Conservation (phyloP, 768 basidiomycete species). For the Tubosaeta sp. region DNA sequence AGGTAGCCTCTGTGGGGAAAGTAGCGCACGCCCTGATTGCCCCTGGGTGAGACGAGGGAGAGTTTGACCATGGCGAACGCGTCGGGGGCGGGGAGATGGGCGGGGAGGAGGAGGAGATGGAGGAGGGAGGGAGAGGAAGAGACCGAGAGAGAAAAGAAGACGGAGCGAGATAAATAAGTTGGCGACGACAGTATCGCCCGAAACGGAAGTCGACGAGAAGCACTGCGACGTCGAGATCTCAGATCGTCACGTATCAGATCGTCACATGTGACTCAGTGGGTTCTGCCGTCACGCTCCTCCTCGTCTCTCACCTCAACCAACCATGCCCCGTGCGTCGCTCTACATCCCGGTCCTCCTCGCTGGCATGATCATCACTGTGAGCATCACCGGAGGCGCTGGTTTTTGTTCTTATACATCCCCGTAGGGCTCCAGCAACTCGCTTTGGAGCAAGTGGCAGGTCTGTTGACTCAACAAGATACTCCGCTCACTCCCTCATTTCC, state of each 20-base stretch:
- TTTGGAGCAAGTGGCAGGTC: slow-evolving; percentile 84
- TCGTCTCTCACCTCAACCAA: slow-evolving; percentile 7
- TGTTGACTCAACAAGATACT: slow-evolving; percentile 13
- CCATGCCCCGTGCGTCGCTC: slow-evolving; percentile 59
- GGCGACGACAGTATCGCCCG: slow-evolving; percentile 14
- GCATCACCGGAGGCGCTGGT: slow-evolving; percentile 5
- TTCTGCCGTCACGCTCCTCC: not conserved
- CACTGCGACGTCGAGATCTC: slow-evolving; percentile 23
- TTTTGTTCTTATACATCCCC: slow-evolving; percentile 3
- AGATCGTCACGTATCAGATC: slow-evolving; percentile 24
- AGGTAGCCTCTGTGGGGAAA: slow-evolving; percentile 78
- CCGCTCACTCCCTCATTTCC: slow-evolving; percentile 4
- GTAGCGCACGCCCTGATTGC: slow-evolving; percentile 63
- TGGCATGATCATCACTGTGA: slow-evolving; percentile 89
- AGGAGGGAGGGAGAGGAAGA: slow-evolving; percentile 16
- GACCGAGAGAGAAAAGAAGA: slow-evolving; percentile 25
- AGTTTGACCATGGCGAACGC: slow-evolving; percentile 55
- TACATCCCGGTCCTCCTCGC: slow-evolving; percentile 77
- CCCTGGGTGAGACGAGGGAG: slow-evolving; percentile 61
- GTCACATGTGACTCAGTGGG: slow-evolving; percentile 21
- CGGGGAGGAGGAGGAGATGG: slow-evolving; percentile 15
- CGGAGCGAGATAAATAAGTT: slow-evolving; percentile 32
- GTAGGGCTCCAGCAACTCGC: slow-evolving; percentile 75
- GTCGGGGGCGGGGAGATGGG: slow-evolving; percentile 8
- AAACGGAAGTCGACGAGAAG: slow-evolving; percentile 32